Percentiles rank a stretch among this genome's conserved stretches.
These are phyloP conservation scores for Stramenopiles sp. DNA, from an alignment of 352 stramenopile species.

Conservation along the genomic window DNA sequence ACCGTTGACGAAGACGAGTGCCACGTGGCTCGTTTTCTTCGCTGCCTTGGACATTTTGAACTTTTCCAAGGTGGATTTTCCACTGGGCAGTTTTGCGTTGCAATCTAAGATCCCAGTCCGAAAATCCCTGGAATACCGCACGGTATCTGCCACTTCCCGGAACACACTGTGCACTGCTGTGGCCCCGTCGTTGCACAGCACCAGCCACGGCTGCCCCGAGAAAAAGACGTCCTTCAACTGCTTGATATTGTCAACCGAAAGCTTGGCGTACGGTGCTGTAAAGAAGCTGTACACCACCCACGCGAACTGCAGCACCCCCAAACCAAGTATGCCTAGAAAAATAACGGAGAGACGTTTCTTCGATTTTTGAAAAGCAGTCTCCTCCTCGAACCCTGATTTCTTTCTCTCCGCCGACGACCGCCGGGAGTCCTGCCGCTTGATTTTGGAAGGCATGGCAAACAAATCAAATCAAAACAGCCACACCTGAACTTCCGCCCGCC, in stretches of 20 bases:
- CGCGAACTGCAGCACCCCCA: background rate
- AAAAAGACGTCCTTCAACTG: background rate
- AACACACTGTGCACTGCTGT: background rate
- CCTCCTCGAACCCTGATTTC: too few species aligned
- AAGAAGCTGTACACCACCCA: background rate
- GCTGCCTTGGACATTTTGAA: background rate
- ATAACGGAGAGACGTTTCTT: too few species aligned
- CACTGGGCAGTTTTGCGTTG: background rate
- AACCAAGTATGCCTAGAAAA: background rate
- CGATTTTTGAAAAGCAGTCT: too few species aligned
- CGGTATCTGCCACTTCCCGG: background rate
- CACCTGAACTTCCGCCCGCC: too few species aligned
- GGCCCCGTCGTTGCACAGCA: background rate
- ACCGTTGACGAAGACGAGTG: background rate
- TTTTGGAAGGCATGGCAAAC: too few species aligned
- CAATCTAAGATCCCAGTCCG: background rate
- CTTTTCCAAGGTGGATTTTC: background rate
- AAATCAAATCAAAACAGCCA: too few species aligned
- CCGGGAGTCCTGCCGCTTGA: too few species aligned
- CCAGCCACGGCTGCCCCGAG: background rate
- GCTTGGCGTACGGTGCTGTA: background rate
- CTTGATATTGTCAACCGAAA: background rate
- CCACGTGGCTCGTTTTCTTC: background rate
- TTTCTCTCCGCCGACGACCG: too few species aligned
- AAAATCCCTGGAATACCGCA: background rate